Percentiles rank a stretch among this genome's conserved stretches.
These are phyloP conservation scores for Colletotrichum sojae DNA, from an alignment of 2,329 filamentous ascomycete genomes.

Conservation along the genomic window DNA sequence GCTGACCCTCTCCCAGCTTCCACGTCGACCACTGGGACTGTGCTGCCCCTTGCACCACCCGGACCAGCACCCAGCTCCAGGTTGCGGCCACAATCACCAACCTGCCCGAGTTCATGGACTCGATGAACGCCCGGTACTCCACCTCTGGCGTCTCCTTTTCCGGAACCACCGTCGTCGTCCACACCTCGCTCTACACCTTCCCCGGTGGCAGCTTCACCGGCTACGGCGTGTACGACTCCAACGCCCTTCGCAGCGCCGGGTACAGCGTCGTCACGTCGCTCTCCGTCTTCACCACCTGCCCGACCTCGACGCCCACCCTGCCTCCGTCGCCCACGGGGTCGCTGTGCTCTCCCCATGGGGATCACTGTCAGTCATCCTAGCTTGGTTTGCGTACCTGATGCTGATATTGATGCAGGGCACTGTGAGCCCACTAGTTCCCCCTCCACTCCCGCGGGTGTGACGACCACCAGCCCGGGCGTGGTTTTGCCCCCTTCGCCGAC, in stretches of 20 bases:
- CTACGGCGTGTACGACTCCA: constrained; percentile 43
- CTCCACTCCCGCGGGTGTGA: constrained; percentile 1
- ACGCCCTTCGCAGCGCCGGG: constrained; percentile 42
- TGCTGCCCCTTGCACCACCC: constrained; percentile 44
- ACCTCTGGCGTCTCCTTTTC: constrained; percentile 42
- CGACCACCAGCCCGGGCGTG: background rate
- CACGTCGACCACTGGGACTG: constrained; percentile 43
- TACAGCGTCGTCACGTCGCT: constrained; percentile 42
- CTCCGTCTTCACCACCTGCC: constrained; percentile 23
- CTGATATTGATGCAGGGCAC: constrained; percentile 33
- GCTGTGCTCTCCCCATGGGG: constrained; percentile 13
- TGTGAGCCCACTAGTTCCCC: constrained; percentile 39
- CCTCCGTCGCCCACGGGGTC: constrained; percentile 15
- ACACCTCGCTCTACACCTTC: constrained; percentile 38
- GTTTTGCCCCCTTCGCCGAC: constrained; percentile 25
- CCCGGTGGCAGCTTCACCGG: constrained; percentile 43
- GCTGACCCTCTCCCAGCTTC: constrained; percentile 13
- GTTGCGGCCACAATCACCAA: constrained; percentile 42
- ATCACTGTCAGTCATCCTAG: constrained; percentile 17
- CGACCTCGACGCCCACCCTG: constrained; percentile 10
- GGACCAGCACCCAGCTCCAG: constrained; percentile 44
- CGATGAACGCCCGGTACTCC: constrained; percentile 44
- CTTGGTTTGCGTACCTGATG: too few species aligned
- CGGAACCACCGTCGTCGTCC: constrained; percentile 41
- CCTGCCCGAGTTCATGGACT: constrained; percentile 40